These are phyloP conservation scores for Paspalum vaginatum DNA, from an alignment of 176 grass and related monocot species.

Conservation along the genomic window DNA sequence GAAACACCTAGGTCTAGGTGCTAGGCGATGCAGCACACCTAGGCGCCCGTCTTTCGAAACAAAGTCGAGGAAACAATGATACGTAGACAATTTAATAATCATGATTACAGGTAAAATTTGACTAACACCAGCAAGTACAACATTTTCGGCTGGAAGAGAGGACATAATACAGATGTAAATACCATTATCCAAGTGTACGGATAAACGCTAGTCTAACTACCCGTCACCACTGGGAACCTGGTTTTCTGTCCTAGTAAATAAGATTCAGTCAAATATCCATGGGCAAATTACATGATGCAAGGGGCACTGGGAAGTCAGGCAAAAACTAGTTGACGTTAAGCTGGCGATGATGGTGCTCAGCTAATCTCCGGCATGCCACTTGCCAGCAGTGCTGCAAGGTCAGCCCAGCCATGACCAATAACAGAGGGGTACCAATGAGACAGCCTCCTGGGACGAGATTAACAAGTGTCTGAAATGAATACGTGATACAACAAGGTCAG, in stretches of 20 bases:
- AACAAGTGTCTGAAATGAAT: constrained; percentile 77
- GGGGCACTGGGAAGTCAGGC: background rate
- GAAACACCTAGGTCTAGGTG: too few species aligned
- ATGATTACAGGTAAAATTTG: background rate
- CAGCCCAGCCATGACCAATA: constrained; percentile 52
- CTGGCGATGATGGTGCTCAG: constrained; percentile 53
- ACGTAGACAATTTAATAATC: background rate
- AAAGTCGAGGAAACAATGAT: too few species aligned
- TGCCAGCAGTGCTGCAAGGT: constrained; percentile 82
- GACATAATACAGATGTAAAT: background rate
- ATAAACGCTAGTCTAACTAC: background rate
- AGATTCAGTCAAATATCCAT: constrained; percentile 1
- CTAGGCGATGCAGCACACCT: too few species aligned
- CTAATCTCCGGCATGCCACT: constrained; percentile 74
- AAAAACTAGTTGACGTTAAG: constrained; percentile 51
- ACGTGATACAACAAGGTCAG: constrained; percentile 9
- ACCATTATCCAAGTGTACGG: background rate
- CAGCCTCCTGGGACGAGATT: constrained; percentile 88
- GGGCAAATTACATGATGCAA: constrained; percentile 21
- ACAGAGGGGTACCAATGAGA: constrained; percentile 63
- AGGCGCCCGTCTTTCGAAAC: too few species aligned
- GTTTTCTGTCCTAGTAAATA: background rate
- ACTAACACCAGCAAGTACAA: background rate
- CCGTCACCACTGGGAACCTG: background rate
- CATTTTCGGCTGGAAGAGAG: too few species aligned